Evolutionary conservation across 257 asterid species (phyloP).

Genomic region (Leonotis leonurus): DNA sequence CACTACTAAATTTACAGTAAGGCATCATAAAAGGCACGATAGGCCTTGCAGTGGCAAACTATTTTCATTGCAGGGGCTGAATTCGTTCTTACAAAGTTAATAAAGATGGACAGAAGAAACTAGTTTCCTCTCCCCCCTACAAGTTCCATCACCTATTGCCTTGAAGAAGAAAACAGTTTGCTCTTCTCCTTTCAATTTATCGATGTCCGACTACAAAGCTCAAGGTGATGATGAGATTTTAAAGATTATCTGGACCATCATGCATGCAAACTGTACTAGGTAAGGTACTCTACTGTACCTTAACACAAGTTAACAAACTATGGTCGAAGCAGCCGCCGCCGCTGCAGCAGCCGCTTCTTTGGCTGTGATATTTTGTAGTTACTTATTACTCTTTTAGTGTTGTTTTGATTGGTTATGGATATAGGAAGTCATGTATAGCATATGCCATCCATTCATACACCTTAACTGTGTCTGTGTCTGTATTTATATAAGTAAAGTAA

Average conservation of each 20-base stretch:
- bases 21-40: not conserved
- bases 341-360: not conserved
- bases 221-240: not conserved
- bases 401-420: conserved; percentile 11
- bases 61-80: conserved; percentile 14
- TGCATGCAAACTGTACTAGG: not conserved
- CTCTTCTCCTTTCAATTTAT: too few species aligned
- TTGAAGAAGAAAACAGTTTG: not conserved
- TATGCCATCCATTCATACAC: conserved; percentile 5
- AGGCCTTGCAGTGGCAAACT: conserved; percentile 6
- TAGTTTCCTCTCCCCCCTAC: not conserved
- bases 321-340: not conserved
- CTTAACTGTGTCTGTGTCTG: too few species aligned
- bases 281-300: not conserved
- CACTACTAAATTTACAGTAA: conserved; percentile 7
- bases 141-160: not conserved
- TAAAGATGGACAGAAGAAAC: conserved; percentile 2
- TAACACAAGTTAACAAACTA: not conserved
- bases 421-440: conserved; percentile 9
- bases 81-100: not conserved
- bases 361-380: not conserved
- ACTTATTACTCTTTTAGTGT: not conserved
- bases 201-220: too few species aligned
- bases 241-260: not conserved
- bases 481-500: too few species aligned